Base-by-base conservation (phyloP, 805 yeast genomes). In the Starmerella stellata region DNA sequence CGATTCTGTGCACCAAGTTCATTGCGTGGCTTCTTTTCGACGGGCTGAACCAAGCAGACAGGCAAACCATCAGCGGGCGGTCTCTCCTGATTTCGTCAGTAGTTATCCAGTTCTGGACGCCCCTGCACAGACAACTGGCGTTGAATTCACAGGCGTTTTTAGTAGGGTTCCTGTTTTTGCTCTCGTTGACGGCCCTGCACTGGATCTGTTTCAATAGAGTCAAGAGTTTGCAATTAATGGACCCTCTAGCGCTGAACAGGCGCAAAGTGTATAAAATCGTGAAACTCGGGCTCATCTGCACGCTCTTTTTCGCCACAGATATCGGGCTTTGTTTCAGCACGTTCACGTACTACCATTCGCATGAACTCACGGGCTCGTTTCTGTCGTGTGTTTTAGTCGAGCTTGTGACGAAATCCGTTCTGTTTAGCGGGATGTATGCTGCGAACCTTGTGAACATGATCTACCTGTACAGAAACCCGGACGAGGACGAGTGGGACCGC, bases 401-500 rank as follows among this genome's bases (percentile, higher is more conserved):
- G 53, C 90, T 80, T 50, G 75, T 76, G 51, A 75, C 78, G 2
- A 61, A 80, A 41, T 61, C 76, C 43, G 67, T 70, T 18, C 63
- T 76, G 24, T 75, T 72, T 34, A 53, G 71, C 20, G 48, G 72
- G 27, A 70, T 72, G 50, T 62, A 65, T 38, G 44, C 58, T 5
- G 57, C 78, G 38, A 73, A 74, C 45, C 51, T 72, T 18, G 63
- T 64, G 45, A 95, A 81, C 47, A 52, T 75, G 32, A 48, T 55
- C 13, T 70, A 69, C 49, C 55, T 75, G 28, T 48, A 52, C 5
- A 44, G 37, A 3, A 51, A 65, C 42, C 66, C 63, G 8, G 75
- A 70, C 15, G 92, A 76, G 29, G 74, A 69, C 23, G 61, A 66
- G 1, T 76, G 93, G 85, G 93, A 83, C 50, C 35, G 27, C 62